These are phyloP conservation scores for Trichoderma brevicompactum DNA, from an alignment of 2,329 filamentous ascomycete species.

Conservation along the genomic window DNA sequence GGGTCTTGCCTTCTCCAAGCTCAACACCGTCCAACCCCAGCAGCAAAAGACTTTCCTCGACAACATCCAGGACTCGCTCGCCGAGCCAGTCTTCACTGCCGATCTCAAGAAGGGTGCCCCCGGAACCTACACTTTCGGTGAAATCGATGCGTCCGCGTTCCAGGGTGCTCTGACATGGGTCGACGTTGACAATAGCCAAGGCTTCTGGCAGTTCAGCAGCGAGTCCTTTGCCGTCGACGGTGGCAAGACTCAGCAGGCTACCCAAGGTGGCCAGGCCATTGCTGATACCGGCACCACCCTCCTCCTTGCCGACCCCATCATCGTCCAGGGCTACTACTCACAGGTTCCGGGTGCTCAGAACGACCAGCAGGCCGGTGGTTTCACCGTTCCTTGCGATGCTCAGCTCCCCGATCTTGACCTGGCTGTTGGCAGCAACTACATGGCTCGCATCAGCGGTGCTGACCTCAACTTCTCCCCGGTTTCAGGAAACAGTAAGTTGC, in stretches of 20 bases:
- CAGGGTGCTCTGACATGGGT: constrained; percentile 63
- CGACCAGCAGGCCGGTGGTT: constrained; percentile 48
- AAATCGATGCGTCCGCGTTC: constrained; percentile 66
- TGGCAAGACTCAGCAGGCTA: constrained; percentile 43
- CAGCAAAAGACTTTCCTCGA: constrained; percentile 75
- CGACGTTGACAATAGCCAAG: constrained; percentile 61
- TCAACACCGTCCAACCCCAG: constrained; percentile 67
- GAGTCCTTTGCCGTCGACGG: constrained; percentile 59
- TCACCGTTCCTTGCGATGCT: constrained; percentile 52
- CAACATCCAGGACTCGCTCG: constrained; percentile 64
- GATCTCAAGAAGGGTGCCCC: constrained; percentile 62
- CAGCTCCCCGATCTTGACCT: constrained; percentile 56
- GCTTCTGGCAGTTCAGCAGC: constrained; percentile 66
- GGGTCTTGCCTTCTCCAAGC: constrained; percentile 66
- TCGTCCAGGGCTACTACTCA: constrained; percentile 55
- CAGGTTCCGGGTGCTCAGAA: constrained; percentile 51
- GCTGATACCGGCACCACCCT: constrained; percentile 67
- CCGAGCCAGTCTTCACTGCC: constrained; percentile 70
- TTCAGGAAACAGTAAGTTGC: constrained; percentile 54
- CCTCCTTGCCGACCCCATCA: constrained; percentile 59
- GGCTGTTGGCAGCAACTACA: constrained; percentile 62
- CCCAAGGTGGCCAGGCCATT: constrained; percentile 51
- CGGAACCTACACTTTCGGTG: constrained; percentile 73
- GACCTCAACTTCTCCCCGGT: constrained; percentile 59
- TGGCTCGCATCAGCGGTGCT: constrained; percentile 59